Evolutionary conservation across 2,329 filamentous ascomycete genomes (phyloP).

Genomic region (Aspergillus brunneoviolaceus): DNA sequence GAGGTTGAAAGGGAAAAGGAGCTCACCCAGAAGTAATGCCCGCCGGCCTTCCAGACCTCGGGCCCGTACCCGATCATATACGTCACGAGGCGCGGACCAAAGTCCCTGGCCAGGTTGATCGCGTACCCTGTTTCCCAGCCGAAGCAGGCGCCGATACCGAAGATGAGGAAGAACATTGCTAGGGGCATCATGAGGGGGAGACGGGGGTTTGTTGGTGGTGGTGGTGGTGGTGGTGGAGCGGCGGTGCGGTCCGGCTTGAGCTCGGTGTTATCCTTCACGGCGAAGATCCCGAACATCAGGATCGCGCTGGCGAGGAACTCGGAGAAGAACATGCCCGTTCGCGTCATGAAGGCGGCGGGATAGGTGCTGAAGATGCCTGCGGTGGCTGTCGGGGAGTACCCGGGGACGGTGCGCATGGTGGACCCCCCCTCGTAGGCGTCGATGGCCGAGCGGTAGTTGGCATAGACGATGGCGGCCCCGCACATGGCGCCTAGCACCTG

Average conservation of each 20-base stretch:
- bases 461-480: constrained; percentile 61
- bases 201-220: constrained; percentile 26
- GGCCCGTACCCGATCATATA: constrained; percentile 67
- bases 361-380: constrained; percentile 74
- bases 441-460: constrained; percentile 65
- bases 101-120: constrained; percentile 71
- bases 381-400: constrained; percentile 57
- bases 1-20: background rate
- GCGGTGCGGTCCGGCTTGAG: background rate
- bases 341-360: constrained; percentile 61
- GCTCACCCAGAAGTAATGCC: constrained; percentile 70
- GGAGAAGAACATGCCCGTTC: constrained; percentile 67
- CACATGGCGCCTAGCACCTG: constrained; percentile 68
- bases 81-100: constrained; percentile 65
- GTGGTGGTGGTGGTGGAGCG: background rate
- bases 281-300: constrained; percentile 71
- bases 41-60: constrained; percentile 66
- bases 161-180: constrained; percentile 69
- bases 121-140: constrained; percentile 77
- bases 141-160: constrained; percentile 70
- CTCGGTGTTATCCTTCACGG: constrained; percentile 52
- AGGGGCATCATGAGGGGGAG: constrained; percentile 52
- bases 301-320: constrained; percentile 68
- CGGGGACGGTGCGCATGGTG: constrained; percentile 61
- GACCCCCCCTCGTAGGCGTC: constrained; percentile 61